Conservation (phyloP, 1,139 yeast genomes). For the Scheffersomyces titani region DNA sequence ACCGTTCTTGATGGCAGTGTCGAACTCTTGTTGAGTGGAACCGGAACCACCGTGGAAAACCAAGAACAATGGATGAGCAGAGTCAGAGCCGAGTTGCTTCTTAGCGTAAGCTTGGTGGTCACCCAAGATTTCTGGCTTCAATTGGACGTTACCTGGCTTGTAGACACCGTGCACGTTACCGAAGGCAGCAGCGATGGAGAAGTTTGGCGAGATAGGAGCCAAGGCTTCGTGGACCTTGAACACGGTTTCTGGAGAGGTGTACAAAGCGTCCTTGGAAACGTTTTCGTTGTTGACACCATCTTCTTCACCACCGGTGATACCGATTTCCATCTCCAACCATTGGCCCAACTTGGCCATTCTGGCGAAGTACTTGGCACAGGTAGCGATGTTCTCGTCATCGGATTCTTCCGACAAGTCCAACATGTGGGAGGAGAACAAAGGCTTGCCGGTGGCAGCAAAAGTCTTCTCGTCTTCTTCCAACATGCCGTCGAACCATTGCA, state of each 20-base stretch:
- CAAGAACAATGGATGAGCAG: constrained; percentile 82
- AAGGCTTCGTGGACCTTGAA: constrained; percentile 89
- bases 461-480: constrained; percentile 93
- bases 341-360: constrained; percentile 94
- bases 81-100: constrained; percentile 56
- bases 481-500: constrained; percentile 99
- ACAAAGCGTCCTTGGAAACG: constrained; percentile 82
- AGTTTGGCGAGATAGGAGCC: constrained; percentile 91
- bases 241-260: constrained; percentile 96
- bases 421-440: constrained; percentile 98
- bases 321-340: constrained; percentile 99
- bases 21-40: constrained; percentile 88
- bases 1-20: constrained; percentile 88
- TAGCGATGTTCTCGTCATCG: constrained; percentile 92
- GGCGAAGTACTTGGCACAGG: constrained; percentile 92
- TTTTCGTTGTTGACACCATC: constrained; percentile 99
- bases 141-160: constrained; percentile 97
- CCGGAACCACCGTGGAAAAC: constrained; percentile 99
- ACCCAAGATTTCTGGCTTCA: constrained; percentile 91
- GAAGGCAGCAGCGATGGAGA: constrained; percentile 99
- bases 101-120: constrained; percentile 90
- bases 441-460: constrained; percentile 84
- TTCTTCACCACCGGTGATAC: constrained; percentile 99
- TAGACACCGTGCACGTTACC: constrained; percentile 99
- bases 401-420: constrained; percentile 96